Percentiles rank a stretch among this genome's conserved stretches.
phyloP scores from a whole-genome alignment of 768 basidiomycete species.

The Hebeloma cylindrosporum region DNA sequence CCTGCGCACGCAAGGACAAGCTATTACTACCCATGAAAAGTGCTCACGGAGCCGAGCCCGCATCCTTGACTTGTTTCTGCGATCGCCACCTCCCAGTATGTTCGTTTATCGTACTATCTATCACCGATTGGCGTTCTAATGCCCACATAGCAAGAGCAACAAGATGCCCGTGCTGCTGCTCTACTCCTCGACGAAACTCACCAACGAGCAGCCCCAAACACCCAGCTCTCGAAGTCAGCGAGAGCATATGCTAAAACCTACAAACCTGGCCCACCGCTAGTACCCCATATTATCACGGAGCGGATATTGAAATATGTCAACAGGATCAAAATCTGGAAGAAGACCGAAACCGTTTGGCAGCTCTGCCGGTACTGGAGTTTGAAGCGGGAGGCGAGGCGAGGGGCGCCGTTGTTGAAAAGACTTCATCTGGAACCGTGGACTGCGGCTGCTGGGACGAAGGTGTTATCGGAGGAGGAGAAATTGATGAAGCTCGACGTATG shows the following conservation, averaged over 20 bases:
- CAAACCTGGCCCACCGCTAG: slow-evolving; percentile 88
- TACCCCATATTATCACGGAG: slow-evolving; percentile 82
- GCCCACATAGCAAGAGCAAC: slow-evolving; percentile 59
- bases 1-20: slow-evolving; percentile 88
- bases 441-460: slow-evolving; percentile 59
- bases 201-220: slow-evolving; percentile 37
- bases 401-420: slow-evolving; percentile 90
- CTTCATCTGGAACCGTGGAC: slow-evolving; percentile 98
- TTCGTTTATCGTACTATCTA: slow-evolving; percentile 2
- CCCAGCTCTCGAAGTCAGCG: slow-evolving; percentile 67
- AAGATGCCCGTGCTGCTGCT: slow-evolving; percentile 56
- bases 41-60: slow-evolving; percentile 70
- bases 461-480: slow-evolving; percentile 82
- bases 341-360: slow-evolving; percentile 69
- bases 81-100: slow-evolving; percentile 89
- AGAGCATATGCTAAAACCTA: slow-evolving; percentile 91
- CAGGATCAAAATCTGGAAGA: slow-evolving; percentile 72
- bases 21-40: slow-evolving; percentile 87
- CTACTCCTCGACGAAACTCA: slow-evolving; percentile 52
- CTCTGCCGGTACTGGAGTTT: slow-evolving; percentile 96
- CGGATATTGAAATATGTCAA: slow-evolving; percentile 73
- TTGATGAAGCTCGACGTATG: slow-evolving; percentile 77
- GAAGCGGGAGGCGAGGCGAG: slow-evolving; percentile 89
- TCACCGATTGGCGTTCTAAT: neutral
- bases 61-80: slow-evolving; percentile 77